Evolutionary conservation across 2,329 filamentous ascomycete species (phyloP).

Genomic region (Xylariaceae sp.): DNA sequence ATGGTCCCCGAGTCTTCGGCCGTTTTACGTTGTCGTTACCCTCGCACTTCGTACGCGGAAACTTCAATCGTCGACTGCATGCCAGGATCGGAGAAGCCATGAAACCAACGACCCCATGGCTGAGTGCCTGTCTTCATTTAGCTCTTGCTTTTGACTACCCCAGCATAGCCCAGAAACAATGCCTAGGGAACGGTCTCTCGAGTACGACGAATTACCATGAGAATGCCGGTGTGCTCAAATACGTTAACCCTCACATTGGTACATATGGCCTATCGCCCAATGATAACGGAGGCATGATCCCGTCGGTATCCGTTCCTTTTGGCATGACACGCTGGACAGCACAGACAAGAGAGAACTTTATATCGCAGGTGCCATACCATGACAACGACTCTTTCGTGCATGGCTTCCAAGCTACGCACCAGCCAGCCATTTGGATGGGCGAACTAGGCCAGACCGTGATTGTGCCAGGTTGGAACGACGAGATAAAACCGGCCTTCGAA

Average conservation of each 20-base stretch:
- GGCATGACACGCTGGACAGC: constrained; percentile 51
- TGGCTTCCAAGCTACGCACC: constrained; percentile 48
- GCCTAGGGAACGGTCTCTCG: background rate
- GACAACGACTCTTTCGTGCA: constrained; percentile 42
- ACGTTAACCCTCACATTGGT: constrained; percentile 36
- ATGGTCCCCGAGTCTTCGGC: background rate
- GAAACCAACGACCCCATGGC: constrained; percentile 8
- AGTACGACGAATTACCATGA: constrained; percentile 26
- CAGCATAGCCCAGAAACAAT: background rate
- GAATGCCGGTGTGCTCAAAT: constrained; percentile 31
- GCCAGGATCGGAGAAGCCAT: constrained; percentile 1
- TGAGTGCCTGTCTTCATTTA: constrained; percentile 7
- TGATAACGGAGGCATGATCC: constrained; percentile 37
- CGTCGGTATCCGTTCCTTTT: constrained; percentile 39
- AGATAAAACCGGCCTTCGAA: constrained; percentile 35
- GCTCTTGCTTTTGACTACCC: constrained; percentile 2
- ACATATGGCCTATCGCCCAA: constrained; percentile 33
- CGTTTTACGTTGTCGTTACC: background rate
- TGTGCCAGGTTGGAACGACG: constrained; percentile 36
- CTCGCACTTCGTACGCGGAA: background rate
- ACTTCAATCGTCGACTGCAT: no score
- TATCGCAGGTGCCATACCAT: constrained; percentile 46
- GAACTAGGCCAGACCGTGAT: constrained; percentile 45
- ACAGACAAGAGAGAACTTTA: constrained; percentile 47
- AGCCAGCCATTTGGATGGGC: constrained; percentile 52